Evolutionary conservation across 352 stramenopile genomes (phyloP).

Genomic region (Phytophthora podocarpi): DNA sequence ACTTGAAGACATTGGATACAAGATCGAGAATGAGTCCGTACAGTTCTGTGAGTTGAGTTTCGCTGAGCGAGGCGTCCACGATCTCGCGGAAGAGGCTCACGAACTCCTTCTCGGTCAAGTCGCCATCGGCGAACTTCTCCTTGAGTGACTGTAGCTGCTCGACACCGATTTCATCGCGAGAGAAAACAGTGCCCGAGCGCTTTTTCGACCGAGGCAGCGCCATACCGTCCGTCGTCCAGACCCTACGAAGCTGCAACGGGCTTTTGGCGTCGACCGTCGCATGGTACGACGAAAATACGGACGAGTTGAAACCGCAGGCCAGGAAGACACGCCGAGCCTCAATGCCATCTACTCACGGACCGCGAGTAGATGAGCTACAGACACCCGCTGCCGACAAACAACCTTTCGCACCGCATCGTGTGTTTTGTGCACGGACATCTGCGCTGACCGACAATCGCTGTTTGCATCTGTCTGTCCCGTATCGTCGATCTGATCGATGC

Average conservation of each 20-base stretch:
- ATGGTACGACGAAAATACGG: slow-evolving; percentile 15
- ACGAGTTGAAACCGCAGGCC: slow-evolving; percentile 23
- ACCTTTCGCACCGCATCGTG: slow-evolving; percentile 13
- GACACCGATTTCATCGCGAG: slow-evolving; percentile 80
- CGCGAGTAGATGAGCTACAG: too few relatives aligned
- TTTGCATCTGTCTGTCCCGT: slow-evolving; percentile 5
- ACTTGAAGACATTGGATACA: too few relatives aligned
- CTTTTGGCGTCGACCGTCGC: not conserved
- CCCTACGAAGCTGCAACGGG: not conserved
- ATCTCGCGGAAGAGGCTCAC: slow-evolving; percentile 85
- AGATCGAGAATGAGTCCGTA: too few relatives aligned
- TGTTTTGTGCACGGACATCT: slow-evolving; percentile 25
- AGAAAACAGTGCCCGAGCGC: slow-evolving; percentile 71
- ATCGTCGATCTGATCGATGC: slow-evolving; percentile 2
- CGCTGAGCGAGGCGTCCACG: slow-evolving; percentile 74
- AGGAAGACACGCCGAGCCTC: too few relatives aligned
- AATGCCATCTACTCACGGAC: too few relatives aligned
- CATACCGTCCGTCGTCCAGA: slow-evolving; percentile 18
- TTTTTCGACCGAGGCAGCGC: slow-evolving; percentile 37
- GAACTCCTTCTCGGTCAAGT: slow-evolving; percentile 87
- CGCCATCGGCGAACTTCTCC: slow-evolving; percentile 82
- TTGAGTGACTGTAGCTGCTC: slow-evolving; percentile 85
- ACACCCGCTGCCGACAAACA: not conserved
- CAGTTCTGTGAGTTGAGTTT: slow-evolving; percentile 82
- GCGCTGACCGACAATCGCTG: slow-evolving; percentile 2